Conservation (phyloP, 164 flowering plant genomes). For the Stephania yunnanensis region DNA sequence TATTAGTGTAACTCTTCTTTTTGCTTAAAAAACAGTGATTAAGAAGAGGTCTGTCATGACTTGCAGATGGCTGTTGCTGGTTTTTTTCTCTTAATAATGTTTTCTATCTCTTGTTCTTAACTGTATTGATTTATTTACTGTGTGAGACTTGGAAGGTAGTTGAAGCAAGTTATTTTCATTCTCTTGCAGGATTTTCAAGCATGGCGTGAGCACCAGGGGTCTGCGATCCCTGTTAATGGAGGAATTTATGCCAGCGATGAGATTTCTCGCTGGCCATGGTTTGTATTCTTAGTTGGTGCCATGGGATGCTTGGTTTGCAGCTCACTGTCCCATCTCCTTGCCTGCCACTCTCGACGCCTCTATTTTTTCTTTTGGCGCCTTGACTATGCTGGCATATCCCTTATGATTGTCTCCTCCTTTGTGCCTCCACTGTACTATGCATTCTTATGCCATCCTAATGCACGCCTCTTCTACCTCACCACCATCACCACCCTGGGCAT, state of each 20-base stretch:
- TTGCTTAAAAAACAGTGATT: neutral
- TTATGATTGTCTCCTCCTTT: slow-evolving; percentile 91
- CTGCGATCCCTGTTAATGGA: slow-evolving; percentile 14
- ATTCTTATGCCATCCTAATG: slow-evolving; percentile 53
- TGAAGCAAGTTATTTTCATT: slow-evolving; percentile 7
- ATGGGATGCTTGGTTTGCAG: slow-evolving; percentile 83
- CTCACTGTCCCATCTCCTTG: slow-evolving; percentile 79
- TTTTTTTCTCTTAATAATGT: too few species aligned
- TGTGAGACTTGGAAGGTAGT: neutral
- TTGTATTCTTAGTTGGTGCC: slow-evolving; percentile 71
- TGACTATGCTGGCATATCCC: slow-evolving; percentile 87
- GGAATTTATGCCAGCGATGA: slow-evolving; percentile 8
- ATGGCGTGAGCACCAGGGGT: slow-evolving; percentile 21
- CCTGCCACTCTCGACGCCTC: slow-evolving; percentile 78
- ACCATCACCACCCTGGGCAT: slow-evolving; percentile 57
- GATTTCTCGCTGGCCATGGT: slow-evolving; percentile 85
- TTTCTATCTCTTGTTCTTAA: too few species aligned
- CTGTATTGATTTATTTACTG: neutral
- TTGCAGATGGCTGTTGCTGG: too few species aligned
- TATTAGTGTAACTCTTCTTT: neutral
- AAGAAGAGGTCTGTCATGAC: neutral
- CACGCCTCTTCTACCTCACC: slow-evolving; percentile 52
- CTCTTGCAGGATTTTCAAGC: slow-evolving; percentile 40
- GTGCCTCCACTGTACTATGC: slow-evolving; percentile 81
- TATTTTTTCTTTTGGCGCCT: slow-evolving; percentile 91